Base-by-base conservation (phyloP, 78 protist species). In the Dictyostelium citrinum region DNA sequence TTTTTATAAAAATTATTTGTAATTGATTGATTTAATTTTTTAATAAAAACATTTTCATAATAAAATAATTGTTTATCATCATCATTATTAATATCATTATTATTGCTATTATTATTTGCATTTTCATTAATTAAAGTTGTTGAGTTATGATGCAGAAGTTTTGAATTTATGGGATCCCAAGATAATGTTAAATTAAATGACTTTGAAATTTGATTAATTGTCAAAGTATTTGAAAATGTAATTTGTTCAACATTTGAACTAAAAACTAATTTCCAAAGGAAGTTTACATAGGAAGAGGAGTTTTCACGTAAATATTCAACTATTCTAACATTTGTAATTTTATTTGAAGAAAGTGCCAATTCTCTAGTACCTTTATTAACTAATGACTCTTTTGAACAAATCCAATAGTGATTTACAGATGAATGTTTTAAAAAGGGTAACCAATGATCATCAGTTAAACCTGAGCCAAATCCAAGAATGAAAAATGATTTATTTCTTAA, bases 1-100 rank as follows among this genome's bases (percentile, higher is more conserved):
- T 64, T 64, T 64, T 64, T 64, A 64, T 64, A 64, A 64, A 24
- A 64, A 64, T 64, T 64, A 64, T 64, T 64, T 64, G 72, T 64
- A 24, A 64, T 64, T 27, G 35, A 27, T 64, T 64, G 39, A 64
- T 64, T 64, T 11, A 11, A 9, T 64, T 29, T n/a, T 24, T 64
- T 64, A 27, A 64, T 64, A 24, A 27, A 64, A 12, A 64, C 72
- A 64, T 64, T 64, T 64, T 64, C 72, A 64, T 24, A 64, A 27
- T 64, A 29, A 64, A 11, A 64, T 64, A 29, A 64, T 64, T 55
- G 64, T 55, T 64, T 64, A 64, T 64, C 72, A 64, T 27, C 2
- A 64, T 64, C 27, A 29, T 27, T 64, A 0, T 27, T 27, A 20
- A 27, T 9, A 24, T 64, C 3, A 1, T 27, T 64, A 43, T 43